These are phyloP conservation scores for Phlebiopsis flavidoalba DNA, from an alignment of 768 basidiomycete genomes.

Conservation along the genomic window DNA sequence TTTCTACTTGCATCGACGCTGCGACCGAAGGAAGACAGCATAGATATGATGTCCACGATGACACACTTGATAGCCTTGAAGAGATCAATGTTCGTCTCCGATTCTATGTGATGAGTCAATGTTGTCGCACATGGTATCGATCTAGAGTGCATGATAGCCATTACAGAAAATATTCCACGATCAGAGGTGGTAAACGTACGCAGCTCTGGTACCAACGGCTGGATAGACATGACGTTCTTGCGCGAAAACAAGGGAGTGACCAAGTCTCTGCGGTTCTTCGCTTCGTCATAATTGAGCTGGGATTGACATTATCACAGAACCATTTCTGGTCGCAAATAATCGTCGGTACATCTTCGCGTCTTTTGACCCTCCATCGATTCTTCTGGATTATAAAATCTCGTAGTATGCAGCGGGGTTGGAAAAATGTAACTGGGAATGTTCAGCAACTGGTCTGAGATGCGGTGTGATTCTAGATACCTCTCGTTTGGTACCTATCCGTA, in stretches of 20 bases:
- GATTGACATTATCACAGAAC: constrained; percentile 28
- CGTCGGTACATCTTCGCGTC: constrained; percentile 32
- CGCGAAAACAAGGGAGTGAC: constrained; percentile 34
- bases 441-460: no score
- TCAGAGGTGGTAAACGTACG: constrained; percentile 14
- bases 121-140: constrained; percentile 24
- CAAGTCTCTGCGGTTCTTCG: constrained; percentile 26
- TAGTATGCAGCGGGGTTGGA: constrained; percentile 32
- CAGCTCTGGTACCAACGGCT: constrained; percentile 27
- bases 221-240: constrained; percentile 29
- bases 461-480: constrained; percentile 23
- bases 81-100: neutral
- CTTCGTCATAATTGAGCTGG: constrained; percentile 27
- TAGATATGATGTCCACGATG: constrained; percentile 27
- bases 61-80: neutral
- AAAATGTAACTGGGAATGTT: constrained; percentile 33
- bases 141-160: constrained; percentile 31
- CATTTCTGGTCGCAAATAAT: constrained; percentile 29
- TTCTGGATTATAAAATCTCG: constrained; percentile 32
- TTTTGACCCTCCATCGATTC: constrained; percentile 32
- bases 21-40: constrained; percentile 33
- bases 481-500: constrained; percentile 35
- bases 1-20: constrained; percentile 27
- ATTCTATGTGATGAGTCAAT: neutral
- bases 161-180: neutral